phyloP scores from a whole-genome alignment of 2,329 filamentous ascomycete genomes.

The Xylariaceae sp. region DNA sequence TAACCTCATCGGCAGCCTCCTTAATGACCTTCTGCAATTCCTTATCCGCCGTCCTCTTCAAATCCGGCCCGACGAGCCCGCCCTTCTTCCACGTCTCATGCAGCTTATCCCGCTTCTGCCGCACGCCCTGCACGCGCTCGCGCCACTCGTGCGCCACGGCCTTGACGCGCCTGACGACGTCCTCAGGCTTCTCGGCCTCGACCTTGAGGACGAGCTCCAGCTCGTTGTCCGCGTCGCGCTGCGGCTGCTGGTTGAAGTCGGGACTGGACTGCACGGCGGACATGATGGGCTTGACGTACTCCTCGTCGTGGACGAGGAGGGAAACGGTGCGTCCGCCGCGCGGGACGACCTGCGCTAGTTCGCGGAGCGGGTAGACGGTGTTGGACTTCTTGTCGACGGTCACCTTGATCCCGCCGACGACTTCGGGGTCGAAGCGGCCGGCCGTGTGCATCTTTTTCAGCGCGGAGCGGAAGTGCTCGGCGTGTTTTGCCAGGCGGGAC shows the following conservation, averaged over 20 bases:
- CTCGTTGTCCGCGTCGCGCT: conserved; percentile 52
- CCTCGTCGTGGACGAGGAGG: conserved; percentile 36
- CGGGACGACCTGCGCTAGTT: conserved; percentile 51
- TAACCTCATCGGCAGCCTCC: conserved; percentile 44
- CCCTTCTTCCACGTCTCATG: conserved; percentile 47
- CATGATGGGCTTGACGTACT: conserved; percentile 50
- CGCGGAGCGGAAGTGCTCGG: conserved; percentile 37
- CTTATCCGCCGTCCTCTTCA: conserved; percentile 36
- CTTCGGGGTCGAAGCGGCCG: conserved; percentile 48
- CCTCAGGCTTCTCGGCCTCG: conserved; percentile 47
- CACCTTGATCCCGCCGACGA: conserved; percentile 42
- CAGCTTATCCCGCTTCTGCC: conserved; percentile 43
- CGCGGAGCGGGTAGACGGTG: conserved; percentile 44
- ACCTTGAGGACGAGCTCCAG: conserved; percentile 52
- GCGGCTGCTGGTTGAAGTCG: conserved; percentile 58
- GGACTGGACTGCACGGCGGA: conserved; percentile 46
- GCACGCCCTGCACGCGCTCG: conserved; percentile 43
- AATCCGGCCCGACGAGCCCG: conserved; percentile 40
- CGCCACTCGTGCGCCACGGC: conserved; percentile 47
- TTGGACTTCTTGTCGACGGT: conserved; percentile 29
- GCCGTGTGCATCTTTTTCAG: conserved; percentile 41
- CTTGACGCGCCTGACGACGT: conserved; percentile 39
- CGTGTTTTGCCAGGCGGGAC: conserved; percentile 38
- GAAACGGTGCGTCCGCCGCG: conserved; percentile 37
- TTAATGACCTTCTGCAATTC: conserved; percentile 43